These are phyloP conservation scores for Dimocarpus longan DNA, from an alignment of 345 rosid species.

Conservation along the genomic window DNA sequence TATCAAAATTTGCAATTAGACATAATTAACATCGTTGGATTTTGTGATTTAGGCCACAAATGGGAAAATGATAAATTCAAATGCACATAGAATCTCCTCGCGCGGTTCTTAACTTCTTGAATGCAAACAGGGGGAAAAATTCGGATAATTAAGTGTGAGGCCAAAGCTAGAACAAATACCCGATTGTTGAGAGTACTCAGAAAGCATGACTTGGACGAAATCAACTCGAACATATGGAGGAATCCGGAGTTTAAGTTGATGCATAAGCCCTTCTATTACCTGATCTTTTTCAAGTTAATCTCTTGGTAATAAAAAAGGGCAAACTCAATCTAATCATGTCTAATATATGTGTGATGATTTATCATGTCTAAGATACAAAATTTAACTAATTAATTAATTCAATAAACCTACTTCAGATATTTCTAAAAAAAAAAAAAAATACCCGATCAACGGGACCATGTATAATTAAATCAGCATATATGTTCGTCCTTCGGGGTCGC, in stretches of 20 bases:
- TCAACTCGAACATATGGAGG: constrained; percentile 43
- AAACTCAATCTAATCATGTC: background rate
- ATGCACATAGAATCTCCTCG: too few species aligned
- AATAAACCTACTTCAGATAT: background rate
- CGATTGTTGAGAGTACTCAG: constrained; percentile 23
- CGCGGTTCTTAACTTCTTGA: too few species aligned
- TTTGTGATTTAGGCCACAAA: background rate
- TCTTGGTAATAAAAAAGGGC: background rate
- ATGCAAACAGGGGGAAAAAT: too few species aligned
- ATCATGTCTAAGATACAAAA: background rate
- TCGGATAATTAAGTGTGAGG: background rate
- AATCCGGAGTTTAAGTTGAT: constrained; percentile 27
- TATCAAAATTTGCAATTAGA: background rate
- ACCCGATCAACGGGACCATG: constrained; percentile 44
- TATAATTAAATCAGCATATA: constrained; percentile 45
- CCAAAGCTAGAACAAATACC: constrained; percentile 23
- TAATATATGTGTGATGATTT: background rate
- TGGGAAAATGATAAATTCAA: background rate
- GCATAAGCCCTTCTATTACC: constrained; percentile 35
- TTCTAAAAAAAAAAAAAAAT: background rate
- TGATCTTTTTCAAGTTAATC: constrained; percentile 14
- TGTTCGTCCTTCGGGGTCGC: constrained; percentile 46
- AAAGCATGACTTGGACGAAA: constrained; percentile 35
- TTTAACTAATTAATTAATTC: too few species aligned
- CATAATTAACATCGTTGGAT: background rate